Conservation (phyloP, 371 early-diverging fungal genomes). For the Zychaea mexicana region DNA sequence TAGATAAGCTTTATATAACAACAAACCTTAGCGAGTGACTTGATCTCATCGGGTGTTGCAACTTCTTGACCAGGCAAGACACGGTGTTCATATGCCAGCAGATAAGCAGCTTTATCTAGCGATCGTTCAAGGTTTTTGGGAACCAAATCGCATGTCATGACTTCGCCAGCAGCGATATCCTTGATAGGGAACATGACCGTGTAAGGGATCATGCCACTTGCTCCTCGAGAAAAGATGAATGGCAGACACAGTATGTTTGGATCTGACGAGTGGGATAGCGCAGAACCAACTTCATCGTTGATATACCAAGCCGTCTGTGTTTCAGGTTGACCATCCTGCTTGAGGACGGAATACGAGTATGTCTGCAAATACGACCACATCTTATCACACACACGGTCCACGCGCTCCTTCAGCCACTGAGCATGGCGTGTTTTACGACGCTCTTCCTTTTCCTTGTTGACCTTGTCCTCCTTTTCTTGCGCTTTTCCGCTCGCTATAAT, state of each 20-base stretch:
- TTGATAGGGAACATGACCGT: constrained; percentile 62
- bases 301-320: constrained; percentile 61
- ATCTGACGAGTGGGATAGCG: constrained; percentile 53
- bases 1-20: neutral
- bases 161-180: constrained; percentile 51
- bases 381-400: constrained; percentile 28
- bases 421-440: constrained; percentile 25
- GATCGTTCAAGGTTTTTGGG: constrained; percentile 47
- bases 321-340: constrained; percentile 54
- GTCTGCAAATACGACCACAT: constrained; percentile 66
- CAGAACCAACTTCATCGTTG: constrained; percentile 56
- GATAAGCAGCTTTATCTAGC: constrained; percentile 49
- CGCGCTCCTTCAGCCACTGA: constrained; percentile 28
- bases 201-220: constrained; percentile 55
- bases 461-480: constrained; percentile 49
- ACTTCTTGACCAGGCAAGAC: constrained; percentile 25
- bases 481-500: constrained; percentile 38
- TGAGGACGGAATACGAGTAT: constrained; percentile 58
- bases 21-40: neutral
- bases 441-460: constrained; percentile 34
- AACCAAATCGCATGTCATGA: constrained; percentile 52
- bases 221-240: constrained; percentile 63
- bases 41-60: neutral
- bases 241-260: constrained; percentile 60
- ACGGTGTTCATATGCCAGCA: constrained; percentile 46